Base-by-base conservation (phyloP, 768 basidiomycete genomes). In the Cubamyces lactineus region DNA sequence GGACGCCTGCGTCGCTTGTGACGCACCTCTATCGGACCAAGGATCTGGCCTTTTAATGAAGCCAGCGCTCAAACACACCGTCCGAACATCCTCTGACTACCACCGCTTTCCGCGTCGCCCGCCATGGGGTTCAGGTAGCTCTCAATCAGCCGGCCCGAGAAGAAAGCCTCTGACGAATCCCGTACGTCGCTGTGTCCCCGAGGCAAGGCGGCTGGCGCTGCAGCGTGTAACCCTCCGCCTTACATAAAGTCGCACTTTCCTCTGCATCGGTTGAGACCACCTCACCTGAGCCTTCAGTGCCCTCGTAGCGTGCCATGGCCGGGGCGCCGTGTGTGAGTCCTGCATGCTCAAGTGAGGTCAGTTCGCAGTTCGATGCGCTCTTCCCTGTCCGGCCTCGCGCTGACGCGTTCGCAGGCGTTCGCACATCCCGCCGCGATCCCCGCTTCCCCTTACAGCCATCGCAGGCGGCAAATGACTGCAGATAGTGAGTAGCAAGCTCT, bases 201-300 rank as follows among this genome's bases (percentile, higher is more conserved):
- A 49, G 52, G 57, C 58, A 60, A 41, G 53, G 26, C 42, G 54
- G 50, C 43, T 60, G 53, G 40, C 58, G 47, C 40, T 53, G 53
- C 57, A 60, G 49, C 58, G 57, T 64, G 58, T 50, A 16, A 13
- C 15, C 40, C 47, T 28, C 47, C 48, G 63, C 55, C 63, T 64
- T 64, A 64, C 58, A 64, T 64, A 64, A 64, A 52, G 23, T 41
- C 3, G 41, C 50, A 64, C 63, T 57, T 60, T 64, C 58, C 63
- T 53, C 58, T 64, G 6, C 42, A 41, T 49, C 39, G 63, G 63
- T 52, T 49, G 43, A 49, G 51, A 30, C n/a, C 34, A 23, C 34
- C 58, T 57, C 53, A 23, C 34, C 16, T 55, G 24, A 53, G 50
- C 40, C 23, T 13, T 28, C 63, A 19, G 43, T 56, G 53, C 42